Base-by-base conservation (phyloP, 768 basidiomycete genomes). In the Pleurotus platypus region DNA sequence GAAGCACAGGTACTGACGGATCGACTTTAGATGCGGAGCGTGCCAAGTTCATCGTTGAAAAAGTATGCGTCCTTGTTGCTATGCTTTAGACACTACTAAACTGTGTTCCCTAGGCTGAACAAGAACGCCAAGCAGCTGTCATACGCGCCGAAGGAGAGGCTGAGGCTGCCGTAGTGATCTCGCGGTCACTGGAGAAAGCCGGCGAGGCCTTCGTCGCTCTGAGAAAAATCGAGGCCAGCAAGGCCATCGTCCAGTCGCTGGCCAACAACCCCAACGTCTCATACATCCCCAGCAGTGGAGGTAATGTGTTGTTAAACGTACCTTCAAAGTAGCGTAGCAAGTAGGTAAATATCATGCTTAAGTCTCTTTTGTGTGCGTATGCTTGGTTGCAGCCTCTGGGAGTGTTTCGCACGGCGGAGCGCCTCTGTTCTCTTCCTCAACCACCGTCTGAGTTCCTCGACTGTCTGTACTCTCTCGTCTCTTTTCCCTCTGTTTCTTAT, bases 141-240 rank as follows among this genome's bases (percentile, higher is more conserved):
- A 98, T 99, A 57, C 86, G 97, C 46, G 97, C 97, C 1, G 96
- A 99, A 71, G 97, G 97, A 54, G 96, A 99, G 77, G 97, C 96
- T 1, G 95, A 98, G 74, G 97, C 97, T 4, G 97, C 97, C 1
- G 75, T 85, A 59, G 96, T 94, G 54, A 96, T 99, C 66, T 95
- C 93, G 15, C 81, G 77, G 58, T 91, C 97, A 20, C 75, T 99
- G 67, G 90, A 92, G 66, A 91, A 87, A 77, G 96, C 97, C 1
- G 96, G 96, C 7, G 95, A 97, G 65, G 95, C 92, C 30, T 96
- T 99, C 73, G 86, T 99, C 51, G 86, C 92, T 58, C 84, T 99
- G 70, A 81, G 97, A 63, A 91, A 93, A 75, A 99, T 99, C 66
- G 97, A 99, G 75, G 94, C 97, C 53, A 91, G 89, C 79, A 94